Conservation (phyloP, 2,329 filamentous ascomycete genomes). For the Xylariaceae sp. region DNA sequence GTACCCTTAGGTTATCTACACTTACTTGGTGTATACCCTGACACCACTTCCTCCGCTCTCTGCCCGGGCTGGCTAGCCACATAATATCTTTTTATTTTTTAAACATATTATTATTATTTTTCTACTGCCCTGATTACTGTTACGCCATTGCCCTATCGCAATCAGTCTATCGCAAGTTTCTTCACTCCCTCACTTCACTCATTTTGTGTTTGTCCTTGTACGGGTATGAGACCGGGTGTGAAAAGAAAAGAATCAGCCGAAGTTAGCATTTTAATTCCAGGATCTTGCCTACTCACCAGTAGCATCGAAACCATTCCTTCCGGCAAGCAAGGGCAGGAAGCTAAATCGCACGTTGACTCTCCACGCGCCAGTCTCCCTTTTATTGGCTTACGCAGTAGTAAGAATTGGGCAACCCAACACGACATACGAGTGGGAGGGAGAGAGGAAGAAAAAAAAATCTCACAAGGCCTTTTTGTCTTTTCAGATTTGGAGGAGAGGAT, state of each 20-base stretch:
- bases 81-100: constrained; percentile 27
- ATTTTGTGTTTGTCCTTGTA: constrained; percentile 5
- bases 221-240: constrained; percentile 14
- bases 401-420: constrained; percentile 18
- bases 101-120: too few relatives aligned
- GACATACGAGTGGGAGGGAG: constrained; percentile 19
- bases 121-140: constrained; percentile 24
- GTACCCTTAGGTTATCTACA: not conserved
- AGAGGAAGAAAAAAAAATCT: not conserved
- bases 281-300: not conserved
- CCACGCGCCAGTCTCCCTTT: constrained; percentile 42
- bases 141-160: constrained; percentile 16
- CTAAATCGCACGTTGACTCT: constrained; percentile 50
- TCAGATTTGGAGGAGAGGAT: constrained; percentile 20
- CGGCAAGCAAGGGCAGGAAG: constrained; percentile 42
- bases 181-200: constrained; percentile 8
- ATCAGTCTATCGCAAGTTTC: constrained; percentile 2
- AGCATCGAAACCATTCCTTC: constrained; percentile 30
- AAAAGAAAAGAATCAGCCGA: constrained; percentile 7
- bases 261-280: constrained; percentile 6
- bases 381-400: constrained; percentile 21
- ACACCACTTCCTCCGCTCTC: constrained; percentile 30
- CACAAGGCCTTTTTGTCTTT: constrained; percentile 6
- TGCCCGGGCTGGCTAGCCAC: constrained; percentile 30
- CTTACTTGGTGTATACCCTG: too few relatives aligned